phyloP scores from a whole-genome alignment of 2,329 filamentous ascomycete species.

The Aspergillus viridinutans region DNA sequence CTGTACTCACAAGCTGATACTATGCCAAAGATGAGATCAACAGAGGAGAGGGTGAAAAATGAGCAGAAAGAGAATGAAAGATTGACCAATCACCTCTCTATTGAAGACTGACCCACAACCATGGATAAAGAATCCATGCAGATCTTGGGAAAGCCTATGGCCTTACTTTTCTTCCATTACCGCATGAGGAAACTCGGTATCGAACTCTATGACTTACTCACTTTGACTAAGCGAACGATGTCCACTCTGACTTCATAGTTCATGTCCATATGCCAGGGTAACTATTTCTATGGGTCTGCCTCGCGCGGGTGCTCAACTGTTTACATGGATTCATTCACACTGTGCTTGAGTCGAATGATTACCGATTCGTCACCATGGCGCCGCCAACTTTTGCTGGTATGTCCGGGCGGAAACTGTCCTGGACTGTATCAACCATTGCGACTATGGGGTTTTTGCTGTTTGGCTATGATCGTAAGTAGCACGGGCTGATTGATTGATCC shows the following conservation, averaged over 20 bases:
- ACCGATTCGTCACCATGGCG: conserved; percentile 39
- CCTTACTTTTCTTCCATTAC: not conserved
- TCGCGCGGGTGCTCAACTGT: not conserved
- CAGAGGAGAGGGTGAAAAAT: not conserved
- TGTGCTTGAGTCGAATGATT: not conserved
- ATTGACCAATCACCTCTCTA: not conserved
- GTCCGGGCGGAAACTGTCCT: conserved; percentile 53
- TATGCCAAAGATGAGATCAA: not conserved
- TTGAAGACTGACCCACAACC: not conserved
- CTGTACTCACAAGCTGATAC: not conserved
- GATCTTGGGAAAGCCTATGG: not conserved
- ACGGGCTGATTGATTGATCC: too few species aligned
- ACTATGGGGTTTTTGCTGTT: conserved; percentile 61
- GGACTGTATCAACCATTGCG: conserved; percentile 58
- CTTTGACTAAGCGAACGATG: not conserved
- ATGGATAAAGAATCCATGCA: not conserved
- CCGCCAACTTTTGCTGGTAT: conserved; percentile 55
- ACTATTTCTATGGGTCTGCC: not conserved
- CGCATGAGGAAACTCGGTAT: not conserved
- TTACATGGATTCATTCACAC: not conserved
- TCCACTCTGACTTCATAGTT: not conserved
- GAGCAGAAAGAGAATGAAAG: not conserved
- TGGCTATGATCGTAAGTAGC: conserved; percentile 51
- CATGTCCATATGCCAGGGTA: not conserved
- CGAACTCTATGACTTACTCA: not conserved